A percentile compares a stretch with the other conserved stretches of the same genome.
Evolutionary conservation across 179 eudicot genomes (phyloP).

Genomic region (Monotropa hypopitys): DNA sequence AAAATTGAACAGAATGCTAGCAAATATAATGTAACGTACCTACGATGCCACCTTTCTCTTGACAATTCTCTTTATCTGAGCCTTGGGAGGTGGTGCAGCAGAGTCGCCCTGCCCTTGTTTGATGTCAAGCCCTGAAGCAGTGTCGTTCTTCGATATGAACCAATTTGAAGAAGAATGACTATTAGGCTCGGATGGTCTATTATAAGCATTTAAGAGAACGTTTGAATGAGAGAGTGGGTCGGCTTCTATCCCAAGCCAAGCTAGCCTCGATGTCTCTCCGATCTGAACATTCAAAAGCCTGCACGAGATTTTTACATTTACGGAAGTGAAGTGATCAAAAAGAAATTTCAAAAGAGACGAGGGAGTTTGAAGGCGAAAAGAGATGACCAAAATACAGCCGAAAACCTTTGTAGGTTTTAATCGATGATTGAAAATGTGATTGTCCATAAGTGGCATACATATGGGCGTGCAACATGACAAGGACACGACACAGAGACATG

Average conservation of each 20-base stretch:
- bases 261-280: constrained; percentile 78
- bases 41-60: constrained; percentile 53
- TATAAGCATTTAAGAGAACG: constrained; percentile 50
- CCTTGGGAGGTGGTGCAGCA: constrained; percentile 39
- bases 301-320: constrained; percentile 13
- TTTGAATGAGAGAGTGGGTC: constrained; percentile 77
- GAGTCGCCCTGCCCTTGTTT: constrained; percentile 43
- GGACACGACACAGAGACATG: not conserved
- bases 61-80: constrained; percentile 66
- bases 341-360: not conserved
- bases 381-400: not conserved
- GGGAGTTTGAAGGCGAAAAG: not conserved
- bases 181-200: constrained; percentile 40
- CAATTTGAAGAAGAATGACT: constrained; percentile 52
- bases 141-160: constrained; percentile 69
- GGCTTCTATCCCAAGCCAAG: constrained; percentile 89
- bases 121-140: constrained; percentile 77
- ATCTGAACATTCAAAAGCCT: constrained; percentile 70
- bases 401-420: not conserved
- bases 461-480: not conserved
- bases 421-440: not conserved
- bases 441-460: not conserved
- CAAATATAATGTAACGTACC: not conserved
- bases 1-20: constrained; percentile 9
- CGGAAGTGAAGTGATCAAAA: not conserved